A percentile compares a stretch with the other conserved stretches of the same genome.
Evolutionary conservation across 345 rosid species (phyloP).

Genomic region (Pseudoturritis turrita): DNA sequence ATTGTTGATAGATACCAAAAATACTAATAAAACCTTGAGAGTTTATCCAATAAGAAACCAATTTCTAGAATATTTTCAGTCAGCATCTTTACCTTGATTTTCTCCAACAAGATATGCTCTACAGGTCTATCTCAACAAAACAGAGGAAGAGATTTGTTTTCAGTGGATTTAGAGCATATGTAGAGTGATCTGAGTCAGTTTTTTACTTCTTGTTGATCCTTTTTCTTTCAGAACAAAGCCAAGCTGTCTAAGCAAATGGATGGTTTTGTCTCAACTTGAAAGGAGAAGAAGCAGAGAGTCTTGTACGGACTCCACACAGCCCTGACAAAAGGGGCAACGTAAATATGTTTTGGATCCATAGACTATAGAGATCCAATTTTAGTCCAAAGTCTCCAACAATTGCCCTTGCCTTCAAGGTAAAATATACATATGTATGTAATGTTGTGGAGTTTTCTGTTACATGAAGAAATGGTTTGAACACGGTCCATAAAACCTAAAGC

Average conservation of each 20-base stretch:
- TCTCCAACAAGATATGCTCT: constrained; percentile 2
- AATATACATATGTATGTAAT: background rate
- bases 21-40: background rate
- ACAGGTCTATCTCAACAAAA: background rate
- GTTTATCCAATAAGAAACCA: background rate
- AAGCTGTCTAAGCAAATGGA: no score
- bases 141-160: background rate
- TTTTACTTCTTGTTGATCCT: no score
- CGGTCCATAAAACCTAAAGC: background rate
- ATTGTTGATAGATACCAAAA: background rate
- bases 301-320: background rate
- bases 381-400: background rate
- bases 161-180: background rate
- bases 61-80: background rate
- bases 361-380: background rate
- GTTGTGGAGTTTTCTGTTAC: background rate
- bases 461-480: background rate
- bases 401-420: background rate
- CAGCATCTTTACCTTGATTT: background rate
- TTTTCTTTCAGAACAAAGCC: no score
- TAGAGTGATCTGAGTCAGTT: background rate
- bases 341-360: background rate
- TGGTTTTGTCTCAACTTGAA: no score
- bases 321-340: background rate
- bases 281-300: background rate